phyloP scores from a whole-genome alignment of 352 stramenopile species.

The Phytopythium vexans region DNA sequence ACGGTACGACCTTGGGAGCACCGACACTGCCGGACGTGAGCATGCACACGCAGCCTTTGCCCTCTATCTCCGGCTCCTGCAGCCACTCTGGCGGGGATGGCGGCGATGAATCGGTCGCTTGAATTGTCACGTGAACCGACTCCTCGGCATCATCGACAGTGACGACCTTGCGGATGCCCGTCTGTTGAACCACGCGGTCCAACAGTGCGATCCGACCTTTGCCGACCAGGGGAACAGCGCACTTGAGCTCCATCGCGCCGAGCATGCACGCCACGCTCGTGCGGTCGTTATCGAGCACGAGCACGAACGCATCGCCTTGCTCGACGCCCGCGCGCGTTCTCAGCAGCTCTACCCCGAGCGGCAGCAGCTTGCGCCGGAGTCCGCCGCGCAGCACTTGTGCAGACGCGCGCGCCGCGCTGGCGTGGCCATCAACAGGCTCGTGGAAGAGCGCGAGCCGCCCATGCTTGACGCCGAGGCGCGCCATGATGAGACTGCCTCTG shows the following conservation, averaged over 20 bases:
- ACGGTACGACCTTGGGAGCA: slow-evolving; percentile 71
- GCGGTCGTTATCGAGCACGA: slow-evolving; percentile 72
- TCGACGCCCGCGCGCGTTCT: slow-evolving; percentile 20
- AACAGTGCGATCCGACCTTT: slow-evolving; percentile 47
- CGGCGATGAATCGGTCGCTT: slow-evolving; percentile 5
- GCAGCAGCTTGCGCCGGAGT: slow-evolving; percentile 36
- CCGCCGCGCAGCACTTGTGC: slow-evolving; percentile 44
- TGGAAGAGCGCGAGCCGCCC: slow-evolving; percentile 53
- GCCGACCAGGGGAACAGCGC: slow-evolving; percentile 51
- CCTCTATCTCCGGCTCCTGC: slow-evolving; percentile 22
- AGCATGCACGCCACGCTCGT: slow-evolving; percentile 74
- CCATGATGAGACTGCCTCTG: slow-evolving; percentile 12
- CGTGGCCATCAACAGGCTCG: slow-evolving; percentile 7
- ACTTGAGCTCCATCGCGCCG: slow-evolving; percentile 58
- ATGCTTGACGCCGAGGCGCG: slow-evolving; percentile 58
- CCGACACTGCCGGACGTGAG: slow-evolving; percentile 84
- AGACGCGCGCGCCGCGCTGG: slow-evolving; percentile 4
- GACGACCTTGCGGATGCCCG: slow-evolving; percentile 55
- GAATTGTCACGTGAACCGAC: slow-evolving; percentile 17
- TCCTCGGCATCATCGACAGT: slow-evolving; percentile 34
- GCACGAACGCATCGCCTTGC: slow-evolving; percentile 46
- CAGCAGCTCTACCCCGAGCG: slow-evolving; percentile 46
- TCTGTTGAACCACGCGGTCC: slow-evolving; percentile 46
- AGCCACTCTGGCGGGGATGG: slow-evolving; percentile 28
- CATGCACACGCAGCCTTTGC: slow-evolving; percentile 56